Evolutionary conservation across 306 rosid genomes (phyloP).

Genomic region (cucumber (Cucumis sativus)): DNA sequence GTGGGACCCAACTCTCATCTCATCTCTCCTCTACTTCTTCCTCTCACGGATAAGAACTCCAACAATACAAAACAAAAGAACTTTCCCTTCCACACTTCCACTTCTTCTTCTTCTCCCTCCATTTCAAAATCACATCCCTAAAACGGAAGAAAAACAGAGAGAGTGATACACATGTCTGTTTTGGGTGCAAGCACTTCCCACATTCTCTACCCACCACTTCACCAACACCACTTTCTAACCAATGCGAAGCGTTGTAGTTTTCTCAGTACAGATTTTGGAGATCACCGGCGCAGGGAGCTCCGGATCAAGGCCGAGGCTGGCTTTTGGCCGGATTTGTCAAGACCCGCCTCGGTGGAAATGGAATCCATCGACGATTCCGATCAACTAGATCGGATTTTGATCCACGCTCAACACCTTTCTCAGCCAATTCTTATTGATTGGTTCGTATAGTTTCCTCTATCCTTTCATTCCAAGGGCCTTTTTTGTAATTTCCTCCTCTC

Average conservation of each 20-base stretch:
- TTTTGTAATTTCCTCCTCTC: neutral
- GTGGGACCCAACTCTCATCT: no score
- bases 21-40: no score
- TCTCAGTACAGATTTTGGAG: slow-evolving; percentile 11
- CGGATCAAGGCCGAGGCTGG: slow-evolving; percentile 32
- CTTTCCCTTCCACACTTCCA: no score
- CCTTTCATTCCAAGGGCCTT: neutral
- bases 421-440: slow-evolving; percentile 71
- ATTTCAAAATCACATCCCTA: no score
- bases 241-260: slow-evolving; percentile 9
- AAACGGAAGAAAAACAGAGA: neutral
- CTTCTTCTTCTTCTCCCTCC: no score
- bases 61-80: no score
- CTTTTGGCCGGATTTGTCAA: slow-evolving; percentile 51
- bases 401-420: slow-evolving; percentile 34
- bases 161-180: slow-evolving; percentile 29
- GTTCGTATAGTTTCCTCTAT: slow-evolving; percentile 8
- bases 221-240: slow-evolving; percentile 17
- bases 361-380: slow-evolving; percentile 47
- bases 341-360: slow-evolving; percentile 39
- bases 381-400: slow-evolving; percentile 61
- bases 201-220: slow-evolving; percentile 27
- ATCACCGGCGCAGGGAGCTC: slow-evolving; percentile 26
- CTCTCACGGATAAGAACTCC: no score
- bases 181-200: slow-evolving; percentile 36